Evolutionary conservation across 164 flowering plant genomes (phyloP).

Genomic region (Stephania japonica): DNA sequence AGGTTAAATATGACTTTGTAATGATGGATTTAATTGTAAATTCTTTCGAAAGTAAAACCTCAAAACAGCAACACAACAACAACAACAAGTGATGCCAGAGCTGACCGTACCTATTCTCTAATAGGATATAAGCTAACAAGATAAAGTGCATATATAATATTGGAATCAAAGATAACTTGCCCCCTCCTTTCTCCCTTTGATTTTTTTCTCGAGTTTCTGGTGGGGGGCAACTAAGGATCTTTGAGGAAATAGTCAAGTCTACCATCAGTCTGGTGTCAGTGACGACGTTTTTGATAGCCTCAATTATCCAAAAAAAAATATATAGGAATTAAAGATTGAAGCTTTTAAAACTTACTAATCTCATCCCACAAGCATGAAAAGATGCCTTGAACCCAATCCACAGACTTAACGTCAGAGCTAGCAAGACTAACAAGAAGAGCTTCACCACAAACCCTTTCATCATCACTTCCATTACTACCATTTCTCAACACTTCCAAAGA

Average conservation of each 20-base stretch:
- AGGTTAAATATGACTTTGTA: too few relatives aligned
- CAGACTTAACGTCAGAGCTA: constrained; percentile 19
- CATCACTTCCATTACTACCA: constrained; percentile 1
- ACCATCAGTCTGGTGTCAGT: neutral
- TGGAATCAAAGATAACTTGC: too few relatives aligned
- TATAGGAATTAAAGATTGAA: neutral
- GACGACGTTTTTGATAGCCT: neutral
- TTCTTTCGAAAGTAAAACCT: too few relatives aligned
- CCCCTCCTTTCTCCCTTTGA: too few relatives aligned
- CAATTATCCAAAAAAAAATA: neutral
- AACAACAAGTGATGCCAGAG: too few relatives aligned
- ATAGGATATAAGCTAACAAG: too few relatives aligned
- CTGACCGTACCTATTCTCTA: too few relatives aligned
- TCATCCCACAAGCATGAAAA: constrained; percentile 29
- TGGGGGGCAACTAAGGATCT: too few relatives aligned
- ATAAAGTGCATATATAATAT: too few relatives aligned
- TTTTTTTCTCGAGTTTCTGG: too few relatives aligned
- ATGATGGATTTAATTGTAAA: too few relatives aligned
- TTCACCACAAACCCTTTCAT: constrained; percentile 14
- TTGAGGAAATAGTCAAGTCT: neutral
- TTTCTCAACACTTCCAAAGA: constrained; percentile 15
- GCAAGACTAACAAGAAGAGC: constrained; percentile 26
- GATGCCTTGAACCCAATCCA: constrained; percentile 19
- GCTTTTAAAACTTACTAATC: constrained; percentile 20
- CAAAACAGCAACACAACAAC: too few relatives aligned